Evolutionary conservation across 78 protist species (phyloP).

Genomic region (Thecamonas trahens): DNA sequence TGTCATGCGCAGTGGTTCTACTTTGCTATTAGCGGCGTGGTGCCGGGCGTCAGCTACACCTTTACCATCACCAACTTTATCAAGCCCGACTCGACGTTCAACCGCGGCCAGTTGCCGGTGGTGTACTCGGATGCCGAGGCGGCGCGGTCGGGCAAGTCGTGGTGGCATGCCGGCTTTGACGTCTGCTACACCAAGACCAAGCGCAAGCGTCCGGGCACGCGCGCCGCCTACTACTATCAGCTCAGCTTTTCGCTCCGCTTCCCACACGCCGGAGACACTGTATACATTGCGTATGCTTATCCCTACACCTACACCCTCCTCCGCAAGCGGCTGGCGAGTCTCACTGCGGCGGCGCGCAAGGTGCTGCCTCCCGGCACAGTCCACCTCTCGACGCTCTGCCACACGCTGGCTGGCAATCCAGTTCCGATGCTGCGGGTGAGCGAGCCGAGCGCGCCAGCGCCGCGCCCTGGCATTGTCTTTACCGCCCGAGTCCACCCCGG

Average conservation of each 20-base stretch:
- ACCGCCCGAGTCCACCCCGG: constrained; percentile 84
- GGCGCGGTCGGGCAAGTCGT: no score
- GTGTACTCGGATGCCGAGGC: constrained; percentile 19
- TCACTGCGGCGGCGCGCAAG: not conserved
- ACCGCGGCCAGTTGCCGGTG: constrained; percentile 59
- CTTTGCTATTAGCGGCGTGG: constrained; percentile 27
- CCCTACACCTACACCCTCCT: constrained; percentile 60
- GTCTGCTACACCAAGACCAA: constrained; percentile 25
- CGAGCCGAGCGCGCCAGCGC: not conserved
- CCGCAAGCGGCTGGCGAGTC: not conserved
- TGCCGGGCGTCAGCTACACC: constrained; percentile 12
- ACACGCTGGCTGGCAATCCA: constrained; percentile 24
- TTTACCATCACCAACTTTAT: constrained; percentile 59
- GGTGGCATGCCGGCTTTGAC: constrained; percentile 52
- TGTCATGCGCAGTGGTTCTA: constrained; percentile 78
- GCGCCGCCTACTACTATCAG: constrained; percentile 10
- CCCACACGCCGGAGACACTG: constrained; percentile 18
- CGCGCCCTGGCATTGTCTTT: constrained; percentile 25
- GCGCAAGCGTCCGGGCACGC: no score
- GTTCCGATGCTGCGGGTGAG: constrained; percentile 43
- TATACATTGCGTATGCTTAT: constrained; percentile 41
- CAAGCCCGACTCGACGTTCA: constrained; percentile 43
- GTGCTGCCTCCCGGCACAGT: not conserved
- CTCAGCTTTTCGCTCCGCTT: constrained; percentile 26
- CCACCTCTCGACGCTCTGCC: constrained; percentile 20